These are phyloP conservation scores for Fusarium euwallaceae DNA, from an alignment of 2,329 filamentous ascomycete genomes.

Conservation along the genomic window DNA sequence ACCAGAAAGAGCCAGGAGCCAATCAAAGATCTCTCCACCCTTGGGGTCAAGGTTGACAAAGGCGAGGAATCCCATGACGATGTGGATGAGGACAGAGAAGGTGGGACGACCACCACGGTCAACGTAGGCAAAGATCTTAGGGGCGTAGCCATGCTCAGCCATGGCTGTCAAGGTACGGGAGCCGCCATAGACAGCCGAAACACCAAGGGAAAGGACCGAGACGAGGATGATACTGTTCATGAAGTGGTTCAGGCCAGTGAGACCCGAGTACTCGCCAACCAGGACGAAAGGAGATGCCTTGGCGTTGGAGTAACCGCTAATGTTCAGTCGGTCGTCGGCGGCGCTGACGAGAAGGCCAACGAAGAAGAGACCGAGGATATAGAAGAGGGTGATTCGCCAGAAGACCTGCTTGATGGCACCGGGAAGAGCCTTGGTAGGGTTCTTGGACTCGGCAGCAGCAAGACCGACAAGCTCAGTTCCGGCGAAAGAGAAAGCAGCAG, in stretches of 20 bases:
- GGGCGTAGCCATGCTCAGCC: slow-evolving; percentile 67
- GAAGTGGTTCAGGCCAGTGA: slow-evolving; percentile 62
- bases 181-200: slow-evolving; percentile 67
- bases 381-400: slow-evolving; percentile 66
- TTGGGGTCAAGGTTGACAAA: slow-evolving; percentile 61
- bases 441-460: slow-evolving; percentile 76
- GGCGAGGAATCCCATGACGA: slow-evolving; percentile 63
- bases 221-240: slow-evolving; percentile 69
- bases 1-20: slow-evolving; percentile 74
- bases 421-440: slow-evolving; percentile 78
- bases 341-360: slow-evolving; percentile 61
- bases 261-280: slow-evolving; percentile 63
- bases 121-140: slow-evolving; percentile 66
- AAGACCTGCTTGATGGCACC: slow-evolving; percentile 82
- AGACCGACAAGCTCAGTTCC: slow-evolving; percentile 79
- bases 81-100: slow-evolving; percentile 58
- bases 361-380: slow-evolving; percentile 63
- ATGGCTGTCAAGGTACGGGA: slow-evolving; percentile 68
- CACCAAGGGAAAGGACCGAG: slow-evolving; percentile 67
- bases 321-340: slow-evolving; percentile 58
- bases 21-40: slow-evolving; percentile 69
- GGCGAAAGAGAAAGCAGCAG: slow-evolving; percentile 77
- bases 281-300: slow-evolving; percentile 65
- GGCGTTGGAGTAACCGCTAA: slow-evolving; percentile 42
- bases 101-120: slow-evolving; percentile 67